A percentile compares a stretch with the other conserved stretches of the same genome.
These are phyloP conservation scores for Starmerella sp. DNA, from an alignment of 805 yeast genomes.

Conservation along the genomic window DNA sequence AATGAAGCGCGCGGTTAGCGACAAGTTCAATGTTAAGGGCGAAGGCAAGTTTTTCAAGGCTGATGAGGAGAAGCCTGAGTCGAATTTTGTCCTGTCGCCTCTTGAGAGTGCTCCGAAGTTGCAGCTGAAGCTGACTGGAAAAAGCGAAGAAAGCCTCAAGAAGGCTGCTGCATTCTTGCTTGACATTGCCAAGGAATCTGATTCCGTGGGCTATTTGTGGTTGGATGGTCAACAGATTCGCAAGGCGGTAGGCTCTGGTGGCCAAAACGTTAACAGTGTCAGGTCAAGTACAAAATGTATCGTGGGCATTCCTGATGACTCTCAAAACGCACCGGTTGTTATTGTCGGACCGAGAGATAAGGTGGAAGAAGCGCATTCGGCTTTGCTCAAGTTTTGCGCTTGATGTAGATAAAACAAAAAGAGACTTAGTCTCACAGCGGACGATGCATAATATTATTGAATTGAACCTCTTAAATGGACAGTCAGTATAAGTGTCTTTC, in stretches of 20 bases:
- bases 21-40: background rate
- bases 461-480: background rate
- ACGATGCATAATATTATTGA: background rate
- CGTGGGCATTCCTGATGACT: constrained; percentile 15
- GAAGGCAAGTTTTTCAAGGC: background rate
- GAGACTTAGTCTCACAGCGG: background rate
- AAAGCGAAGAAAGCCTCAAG: constrained; percentile 37
- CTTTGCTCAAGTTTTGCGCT: constrained; percentile 6
- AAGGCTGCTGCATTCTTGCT: constrained; percentile 44
- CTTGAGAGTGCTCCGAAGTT: background rate
- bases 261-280: constrained; percentile 50
- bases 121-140: constrained; percentile 36
- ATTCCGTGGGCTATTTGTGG: constrained; percentile 52
- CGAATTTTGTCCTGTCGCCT: background rate
- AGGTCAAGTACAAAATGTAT: constrained; percentile 40
- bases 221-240: constrained; percentile 31
- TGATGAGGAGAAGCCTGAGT: background rate
- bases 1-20: constrained; percentile 22
- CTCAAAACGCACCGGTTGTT: constrained; percentile 2
- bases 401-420: background rate
- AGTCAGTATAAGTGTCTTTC: background rate
- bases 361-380: constrained; percentile 14
- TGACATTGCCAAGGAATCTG: constrained; percentile 35
- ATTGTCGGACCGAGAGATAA: constrained; percentile 9
- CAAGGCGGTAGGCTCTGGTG: constrained; percentile 61